These are phyloP conservation scores for Chlorella sp. DNA, from an alignment of 139 green algal genomes.

Conservation along the genomic window DNA sequence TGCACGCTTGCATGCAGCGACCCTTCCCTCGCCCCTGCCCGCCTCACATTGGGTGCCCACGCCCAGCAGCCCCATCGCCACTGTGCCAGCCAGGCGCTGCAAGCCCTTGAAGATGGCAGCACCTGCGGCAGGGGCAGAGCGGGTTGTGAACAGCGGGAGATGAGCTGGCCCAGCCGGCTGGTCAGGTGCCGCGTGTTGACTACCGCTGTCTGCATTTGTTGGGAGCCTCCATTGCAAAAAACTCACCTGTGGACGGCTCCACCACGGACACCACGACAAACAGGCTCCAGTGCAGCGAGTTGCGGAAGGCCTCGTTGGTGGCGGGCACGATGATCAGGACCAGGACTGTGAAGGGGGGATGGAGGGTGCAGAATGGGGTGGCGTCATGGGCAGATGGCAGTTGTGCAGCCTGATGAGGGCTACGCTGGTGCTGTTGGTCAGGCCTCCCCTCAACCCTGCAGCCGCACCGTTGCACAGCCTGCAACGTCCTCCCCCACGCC, in stretches of 20 bases:
- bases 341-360: neutral
- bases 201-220: neutral
- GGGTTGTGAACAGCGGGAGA: too few relatives aligned
- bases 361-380: neutral
- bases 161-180: neutral
- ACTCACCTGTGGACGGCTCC: slow-evolving; percentile 26
- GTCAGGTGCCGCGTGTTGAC: neutral
- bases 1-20: neutral
- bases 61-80: neutral
- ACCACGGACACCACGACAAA: slow-evolving; percentile 16
- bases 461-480: too few relatives aligned
- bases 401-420: too few relatives aligned
- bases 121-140: neutral
- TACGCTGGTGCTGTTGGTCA: too few relatives aligned
- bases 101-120: slow-evolving; percentile 29
- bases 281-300: slow-evolving; percentile 1
- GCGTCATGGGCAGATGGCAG: neutral
- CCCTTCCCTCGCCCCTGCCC: too few relatives aligned
- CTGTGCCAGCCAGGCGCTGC: slow-evolving; percentile 16
- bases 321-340: slow-evolving; percentile 1
- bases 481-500: neutral
- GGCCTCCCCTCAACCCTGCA: too few relatives aligned
- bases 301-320: neutral
- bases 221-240: neutral
- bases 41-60: neutral